Evolutionary conservation across 2,329 filamentous ascomycete species (phyloP).

Genomic region (Rosellinia necatrix): DNA sequence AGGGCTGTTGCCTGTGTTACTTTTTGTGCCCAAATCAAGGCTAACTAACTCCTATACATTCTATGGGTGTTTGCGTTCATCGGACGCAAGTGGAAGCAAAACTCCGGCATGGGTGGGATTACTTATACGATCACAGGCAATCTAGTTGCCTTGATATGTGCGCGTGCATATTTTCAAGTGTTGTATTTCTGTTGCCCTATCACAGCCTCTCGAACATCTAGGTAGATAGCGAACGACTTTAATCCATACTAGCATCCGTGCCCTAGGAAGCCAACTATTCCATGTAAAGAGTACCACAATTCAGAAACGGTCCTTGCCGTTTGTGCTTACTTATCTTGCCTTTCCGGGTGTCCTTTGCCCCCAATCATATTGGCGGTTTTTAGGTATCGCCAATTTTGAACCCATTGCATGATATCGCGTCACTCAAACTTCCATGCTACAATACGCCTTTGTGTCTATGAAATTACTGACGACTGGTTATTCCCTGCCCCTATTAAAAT

Average conservation of each 20-base stretch:
- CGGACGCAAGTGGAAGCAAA: too few species aligned
- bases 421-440: not conserved
- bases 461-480: not conserved
- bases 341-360: not conserved
- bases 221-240: slow-evolving; percentile 8
- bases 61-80: too few species aligned
- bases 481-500: not conserved
- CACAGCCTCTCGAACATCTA: slow-evolving; percentile 1
- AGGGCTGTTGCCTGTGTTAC: too few species aligned
- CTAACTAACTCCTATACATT: too few species aligned
- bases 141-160: too few species aligned
- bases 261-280: not conserved
- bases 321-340: not conserved
- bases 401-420: slow-evolving; percentile 4
- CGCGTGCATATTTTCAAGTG: not conserved
- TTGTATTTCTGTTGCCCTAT: not conserved
- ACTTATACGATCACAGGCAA: too few species aligned
- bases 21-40: too few species aligned
- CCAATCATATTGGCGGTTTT: not conserved
- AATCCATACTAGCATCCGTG: not conserved
- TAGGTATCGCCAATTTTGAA: slow-evolving; percentile 13
- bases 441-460: not conserved
- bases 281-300: not conserved
- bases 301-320: not conserved
- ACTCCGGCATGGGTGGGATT: too few species aligned